Evolutionary conservation across 2,329 filamentous ascomycete species (phyloP).

Genomic region (Westerdykella aurantiaca): DNA sequence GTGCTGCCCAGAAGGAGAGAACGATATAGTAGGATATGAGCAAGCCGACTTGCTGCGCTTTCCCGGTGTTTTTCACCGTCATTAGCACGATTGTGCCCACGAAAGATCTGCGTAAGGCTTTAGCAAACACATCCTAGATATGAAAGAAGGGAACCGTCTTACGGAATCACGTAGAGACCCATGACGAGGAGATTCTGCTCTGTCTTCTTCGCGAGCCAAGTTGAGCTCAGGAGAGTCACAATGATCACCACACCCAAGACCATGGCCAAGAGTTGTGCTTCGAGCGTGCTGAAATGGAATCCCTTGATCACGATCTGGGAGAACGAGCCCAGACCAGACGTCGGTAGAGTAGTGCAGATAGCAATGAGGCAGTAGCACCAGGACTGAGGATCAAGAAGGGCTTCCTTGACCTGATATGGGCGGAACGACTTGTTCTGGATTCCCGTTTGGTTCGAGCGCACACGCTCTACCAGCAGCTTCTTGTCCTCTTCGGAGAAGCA

Average conservation of each 20-base stretch:
- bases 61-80: slow-evolving; percentile 55
- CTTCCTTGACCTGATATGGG: too few species aligned
- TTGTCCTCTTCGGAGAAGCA: too few species aligned
- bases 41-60: slow-evolving; percentile 58
- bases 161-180: slow-evolving; percentile 61
- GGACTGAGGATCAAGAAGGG: slow-evolving; percentile 61
- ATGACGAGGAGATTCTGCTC: slow-evolving; percentile 65
- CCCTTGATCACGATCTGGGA: slow-evolving; percentile 67
- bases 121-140: too few species aligned
- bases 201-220: slow-evolving; percentile 63
- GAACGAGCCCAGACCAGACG: slow-evolving; percentile 66
- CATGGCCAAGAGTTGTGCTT: slow-evolving; percentile 71
- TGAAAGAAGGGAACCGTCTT: slow-evolving; percentile 49
- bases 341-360: slow-evolving; percentile 67
- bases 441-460: too few species aligned
- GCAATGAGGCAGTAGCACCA: slow-evolving; percentile 55
- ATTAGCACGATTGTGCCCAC: too few species aligned
- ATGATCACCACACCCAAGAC: slow-evolving; percentile 71
- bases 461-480: too few species aligned
- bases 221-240: slow-evolving; percentile 59
- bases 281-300: slow-evolving; percentile 58
- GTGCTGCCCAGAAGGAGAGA: slow-evolving; percentile 70
- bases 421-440: too few species aligned
- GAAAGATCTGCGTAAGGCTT: too few species aligned
- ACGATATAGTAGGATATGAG: slow-evolving; percentile 71